Evolutionary conservation across 768 basidiomycete genomes (phyloP), one percentile per base, ranked within the genome.

Genomic region (Leccinum boreale): DNA sequence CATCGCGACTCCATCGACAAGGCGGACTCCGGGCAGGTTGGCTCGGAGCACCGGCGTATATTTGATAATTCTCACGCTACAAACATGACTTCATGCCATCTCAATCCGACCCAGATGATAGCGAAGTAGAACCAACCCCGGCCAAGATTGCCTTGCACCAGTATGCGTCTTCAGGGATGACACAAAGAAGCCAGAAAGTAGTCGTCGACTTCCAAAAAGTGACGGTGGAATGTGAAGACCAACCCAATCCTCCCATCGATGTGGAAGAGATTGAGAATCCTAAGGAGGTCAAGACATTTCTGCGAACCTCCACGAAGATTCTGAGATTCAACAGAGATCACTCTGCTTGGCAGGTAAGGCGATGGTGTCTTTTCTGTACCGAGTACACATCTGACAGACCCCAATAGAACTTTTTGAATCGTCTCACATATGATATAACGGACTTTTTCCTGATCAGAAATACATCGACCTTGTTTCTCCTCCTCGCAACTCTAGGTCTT

Each of bases 1-100:
- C 83, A 90, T 86, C 3, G 78, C 85, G 8, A 85, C 81, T 49
- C 75, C 83, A 65, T 91, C 89, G 56, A 90, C 78, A 45, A 83
- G 76, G 28, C 79, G 79, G 10, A 69, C 68, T 24, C 26, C 26
- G 7, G 87, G 84, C 1, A 86, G 85, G 58, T 91, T 87, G 1
- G 88, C 82, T 26, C 26, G 26, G 7, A 26, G 26, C 26, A 26
- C 26, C 26, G 26, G 26, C 26, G 26, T 26, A 29, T 29, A 0
- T 29, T 29, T 29, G 28, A 29, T 31, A 31, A 11, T 31, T 31
- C 29, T 31, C 29, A 31, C 29, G 29, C 29, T 31, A 31, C 29
- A 31, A 31, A 11, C 10, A 4, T 10, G 3, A 11, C 29, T 31
- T 31, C 29, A 11, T 31, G 29, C 28, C 28, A 29, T 31, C 29